Conservation (phyloP, 1,139 yeast genomes). For the Eremothecium coryli region DNA sequence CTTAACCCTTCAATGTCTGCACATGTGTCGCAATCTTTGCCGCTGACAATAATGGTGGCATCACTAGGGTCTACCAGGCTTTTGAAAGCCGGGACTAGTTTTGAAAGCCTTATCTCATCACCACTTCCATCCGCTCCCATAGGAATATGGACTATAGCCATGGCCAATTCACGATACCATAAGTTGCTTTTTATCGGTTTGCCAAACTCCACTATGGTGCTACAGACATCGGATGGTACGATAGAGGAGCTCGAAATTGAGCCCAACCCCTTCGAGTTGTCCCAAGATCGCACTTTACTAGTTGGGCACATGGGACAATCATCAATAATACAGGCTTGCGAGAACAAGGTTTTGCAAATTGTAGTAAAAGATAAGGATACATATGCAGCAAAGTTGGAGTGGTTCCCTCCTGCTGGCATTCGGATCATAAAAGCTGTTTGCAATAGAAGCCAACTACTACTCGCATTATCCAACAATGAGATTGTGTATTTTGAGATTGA, state of each 20-base stretch:
- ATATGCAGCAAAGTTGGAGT: conserved; percentile 38
- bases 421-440: conserved; percentile 50
- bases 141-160: conserved; percentile 29
- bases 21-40: conserved; percentile 30
- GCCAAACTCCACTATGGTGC: conserved; percentile 20
- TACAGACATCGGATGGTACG: conserved; percentile 34
- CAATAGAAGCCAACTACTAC: conserved; percentile 57
- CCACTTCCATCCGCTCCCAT: conserved; percentile 22
- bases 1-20: conserved; percentile 51
- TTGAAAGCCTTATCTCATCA: conserved; percentile 21
- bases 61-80: neutral
- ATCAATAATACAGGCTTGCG: conserved; percentile 64
- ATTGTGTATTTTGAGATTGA: conserved; percentile 73
- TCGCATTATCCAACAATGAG: conserved; percentile 66
- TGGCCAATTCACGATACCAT: conserved; percentile 39
- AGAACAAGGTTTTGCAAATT: conserved; percentile 65
- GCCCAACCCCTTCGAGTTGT: conserved; percentile 39
- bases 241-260: conserved; percentile 69
- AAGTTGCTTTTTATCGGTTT: conserved; percentile 33
- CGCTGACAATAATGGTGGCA: conserved; percentile 23
- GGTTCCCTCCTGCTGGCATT: conserved; percentile 83
- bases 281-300: conserved; percentile 52
- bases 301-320: conserved; percentile 60
- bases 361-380: conserved; percentile 27
- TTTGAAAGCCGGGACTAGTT: conserved; percentile 19